phyloP scores from a whole-genome alignment of 495 filamentous ascomycete species.

The Aspergillus leporis region DNA sequence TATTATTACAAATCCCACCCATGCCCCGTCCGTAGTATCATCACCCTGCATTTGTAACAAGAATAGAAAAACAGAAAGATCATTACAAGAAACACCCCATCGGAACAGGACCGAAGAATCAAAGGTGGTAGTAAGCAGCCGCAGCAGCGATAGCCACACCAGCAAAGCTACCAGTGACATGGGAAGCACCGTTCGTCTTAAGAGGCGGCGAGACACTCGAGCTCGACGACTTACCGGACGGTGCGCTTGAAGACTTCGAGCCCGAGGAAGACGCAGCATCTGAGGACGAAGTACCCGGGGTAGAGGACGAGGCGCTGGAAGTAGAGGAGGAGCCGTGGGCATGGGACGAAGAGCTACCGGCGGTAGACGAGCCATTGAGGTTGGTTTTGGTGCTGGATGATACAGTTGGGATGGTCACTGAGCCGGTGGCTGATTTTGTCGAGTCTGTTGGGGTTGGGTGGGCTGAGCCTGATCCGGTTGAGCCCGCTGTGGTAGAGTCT shows the following conservation, averaged over 20 bases:
- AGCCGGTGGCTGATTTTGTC: background rate
- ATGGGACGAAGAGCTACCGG: background rate
- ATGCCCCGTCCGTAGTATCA: background rate
- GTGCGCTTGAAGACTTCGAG: constrained; percentile 3
- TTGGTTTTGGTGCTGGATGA: background rate
- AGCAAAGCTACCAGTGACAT: constrained; percentile 31
- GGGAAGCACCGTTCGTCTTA: constrained; percentile 27
- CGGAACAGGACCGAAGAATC: background rate
- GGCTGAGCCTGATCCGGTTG: background rate
- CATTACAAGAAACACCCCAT: too few species aligned
- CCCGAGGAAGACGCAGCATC: constrained; percentile 1
- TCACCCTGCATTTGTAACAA: too few species aligned
- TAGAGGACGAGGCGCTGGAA: background rate
- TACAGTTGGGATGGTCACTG: background rate
- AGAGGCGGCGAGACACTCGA: constrained; percentile 2
- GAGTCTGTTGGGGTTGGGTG: background rate
- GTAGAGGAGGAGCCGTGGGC: background rate
- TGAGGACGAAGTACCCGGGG: too few species aligned
- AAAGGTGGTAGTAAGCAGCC: constrained; percentile 32
- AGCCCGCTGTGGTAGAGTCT: constrained; percentile 7
- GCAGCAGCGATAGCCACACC: constrained; percentile 32
- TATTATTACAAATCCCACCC: background rate
- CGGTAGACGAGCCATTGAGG: background rate
- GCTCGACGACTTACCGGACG: background rate
- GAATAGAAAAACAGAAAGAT: too few species aligned